Evolutionary conservation across 306 rosid genomes (phyloP).

Genomic region (Trifolium subterraneum): DNA sequence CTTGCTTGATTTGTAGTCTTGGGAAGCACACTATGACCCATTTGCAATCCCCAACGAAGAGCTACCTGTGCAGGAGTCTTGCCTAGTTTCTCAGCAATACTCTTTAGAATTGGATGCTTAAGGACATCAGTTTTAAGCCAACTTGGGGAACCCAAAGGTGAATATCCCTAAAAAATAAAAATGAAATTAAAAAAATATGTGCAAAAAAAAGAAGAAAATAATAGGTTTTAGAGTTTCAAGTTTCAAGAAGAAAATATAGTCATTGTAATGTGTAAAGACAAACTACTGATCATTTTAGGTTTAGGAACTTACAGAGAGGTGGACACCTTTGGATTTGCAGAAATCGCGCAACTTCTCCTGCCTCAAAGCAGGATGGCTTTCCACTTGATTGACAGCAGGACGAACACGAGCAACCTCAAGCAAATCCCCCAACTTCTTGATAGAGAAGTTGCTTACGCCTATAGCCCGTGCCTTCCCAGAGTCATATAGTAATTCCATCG

Average conservation of each 20-base stretch:
- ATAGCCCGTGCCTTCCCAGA: slow-evolving; percentile 73
- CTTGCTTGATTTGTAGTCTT: slow-evolving; percentile 69
- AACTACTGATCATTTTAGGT: slow-evolving; percentile 11
- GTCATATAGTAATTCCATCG: slow-evolving; percentile 76
- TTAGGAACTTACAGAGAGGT: slow-evolving; percentile 63
- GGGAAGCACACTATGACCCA: slow-evolving; percentile 80
- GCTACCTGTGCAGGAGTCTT: slow-evolving; percentile 81
- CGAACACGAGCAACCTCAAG: slow-evolving; percentile 60
- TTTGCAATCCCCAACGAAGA: slow-evolving; percentile 83
- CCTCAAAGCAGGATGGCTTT: slow-evolving; percentile 77
- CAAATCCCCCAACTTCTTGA: slow-evolving; percentile 66
- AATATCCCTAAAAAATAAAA: slow-evolving; percentile 60
- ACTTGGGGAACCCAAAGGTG: slow-evolving; percentile 79
- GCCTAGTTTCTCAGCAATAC: slow-evolving; percentile 61
- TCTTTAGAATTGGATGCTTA: slow-evolving; percentile 55
- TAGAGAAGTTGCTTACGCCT: slow-evolving; percentile 78
- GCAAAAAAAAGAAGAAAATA: no score
- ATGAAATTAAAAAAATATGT: no score
- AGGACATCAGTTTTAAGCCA: slow-evolving; percentile 73
- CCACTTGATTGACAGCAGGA: slow-evolving; percentile 82
- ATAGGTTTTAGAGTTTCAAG: no score
- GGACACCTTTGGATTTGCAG: slow-evolving; percentile 75
- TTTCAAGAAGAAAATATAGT: slow-evolving; percentile 18
- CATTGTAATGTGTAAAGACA: no score
- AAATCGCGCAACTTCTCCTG: slow-evolving; percentile 58